These are phyloP conservation scores for Capronia coronata DNA, from an alignment of 2,329 filamentous ascomycete genomes.

Conservation along the genomic window DNA sequence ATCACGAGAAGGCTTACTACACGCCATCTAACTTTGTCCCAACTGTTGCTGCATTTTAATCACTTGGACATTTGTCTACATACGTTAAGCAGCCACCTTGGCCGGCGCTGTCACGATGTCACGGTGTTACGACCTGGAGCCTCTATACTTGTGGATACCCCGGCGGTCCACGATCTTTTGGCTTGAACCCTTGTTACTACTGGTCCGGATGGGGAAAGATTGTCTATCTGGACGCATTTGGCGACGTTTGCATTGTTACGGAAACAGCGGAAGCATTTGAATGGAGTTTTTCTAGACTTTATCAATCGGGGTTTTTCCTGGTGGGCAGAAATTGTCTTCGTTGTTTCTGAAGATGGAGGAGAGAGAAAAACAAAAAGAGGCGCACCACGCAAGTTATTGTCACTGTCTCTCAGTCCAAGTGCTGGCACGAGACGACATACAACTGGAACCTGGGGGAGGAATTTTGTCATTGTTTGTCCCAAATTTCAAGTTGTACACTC, in stretches of 20 bases:
- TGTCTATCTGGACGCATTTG: background rate
- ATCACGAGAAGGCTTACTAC: constrained; percentile 24
- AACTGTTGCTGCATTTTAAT: constrained; percentile 27
- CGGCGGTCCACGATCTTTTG: constrained; percentile 11
- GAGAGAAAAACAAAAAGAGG: constrained; percentile 9
- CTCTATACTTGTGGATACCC: constrained; percentile 14
- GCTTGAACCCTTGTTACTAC: background rate
- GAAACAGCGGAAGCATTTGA: constrained; percentile 6
- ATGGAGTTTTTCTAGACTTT: constrained; percentile 6
- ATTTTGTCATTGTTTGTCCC: constrained; percentile 5
- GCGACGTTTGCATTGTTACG: background rate
- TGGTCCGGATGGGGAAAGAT: background rate
- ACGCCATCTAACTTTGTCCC: constrained; percentile 17
- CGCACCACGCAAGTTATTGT: constrained; percentile 4
- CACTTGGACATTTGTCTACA: constrained; percentile 8
- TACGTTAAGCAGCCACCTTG: constrained; percentile 19
- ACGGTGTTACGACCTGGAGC: constrained; percentile 17
- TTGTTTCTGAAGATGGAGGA: constrained; percentile 2
- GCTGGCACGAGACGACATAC: constrained; percentile 21
- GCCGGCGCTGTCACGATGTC: constrained; percentile 21
- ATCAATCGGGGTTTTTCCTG: background rate
- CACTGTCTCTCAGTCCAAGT: constrained; percentile 23
- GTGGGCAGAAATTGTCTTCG: constrained; percentile 8
- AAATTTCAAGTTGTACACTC: background rate
- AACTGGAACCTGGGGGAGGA: constrained; percentile 10